phyloP scores from a whole-genome alignment of 371 early-diverging fungal genomes.

The Actinomucor elegans region DNA sequence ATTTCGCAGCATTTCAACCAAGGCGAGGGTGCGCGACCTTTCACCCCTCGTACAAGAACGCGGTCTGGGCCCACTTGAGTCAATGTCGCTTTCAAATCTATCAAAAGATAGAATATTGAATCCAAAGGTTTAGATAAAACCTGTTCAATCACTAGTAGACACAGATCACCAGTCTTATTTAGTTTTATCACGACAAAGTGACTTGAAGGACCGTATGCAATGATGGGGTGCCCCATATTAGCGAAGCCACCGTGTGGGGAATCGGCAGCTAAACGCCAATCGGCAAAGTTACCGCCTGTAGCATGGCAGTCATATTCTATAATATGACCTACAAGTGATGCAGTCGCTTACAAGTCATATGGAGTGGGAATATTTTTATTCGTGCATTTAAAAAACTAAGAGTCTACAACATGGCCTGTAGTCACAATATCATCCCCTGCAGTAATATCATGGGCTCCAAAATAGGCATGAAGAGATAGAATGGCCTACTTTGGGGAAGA shows the following conservation, averaged over 20 bases:
- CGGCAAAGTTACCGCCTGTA: conserved; percentile 76
- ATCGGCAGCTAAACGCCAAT: conserved; percentile 60
- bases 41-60: conserved; percentile 63
- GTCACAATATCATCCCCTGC: conserved; percentile 67
- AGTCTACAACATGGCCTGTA: conserved; percentile 74
- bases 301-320: conserved; percentile 76
- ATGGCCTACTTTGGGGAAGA: conserved; percentile 45
- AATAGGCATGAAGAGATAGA: conserved; percentile 62
- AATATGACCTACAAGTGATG: conserved; percentile 71
- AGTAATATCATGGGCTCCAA: conserved; percentile 46
- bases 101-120: conserved; percentile 63
- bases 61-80: conserved; percentile 57
- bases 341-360: conserved; percentile 63
- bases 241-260: conserved; percentile 58
- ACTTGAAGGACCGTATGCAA: conserved; percentile 52
- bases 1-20: conserved; percentile 55
- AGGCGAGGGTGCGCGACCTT: conserved; percentile 59
- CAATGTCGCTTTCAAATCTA: conserved; percentile 56
- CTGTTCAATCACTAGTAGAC: conserved; percentile 66
- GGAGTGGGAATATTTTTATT: conserved; percentile 1
- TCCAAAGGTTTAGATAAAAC: conserved; percentile 70
- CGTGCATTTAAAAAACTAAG: conserved; percentile 19
- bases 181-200: conserved; percentile 59
- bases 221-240: conserved; percentile 73
- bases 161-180: conserved; percentile 63